These are phyloP conservation scores for Myxozyma kluyveri DNA, from an alignment of 805 yeast genomes.

Conservation along the genomic window DNA sequence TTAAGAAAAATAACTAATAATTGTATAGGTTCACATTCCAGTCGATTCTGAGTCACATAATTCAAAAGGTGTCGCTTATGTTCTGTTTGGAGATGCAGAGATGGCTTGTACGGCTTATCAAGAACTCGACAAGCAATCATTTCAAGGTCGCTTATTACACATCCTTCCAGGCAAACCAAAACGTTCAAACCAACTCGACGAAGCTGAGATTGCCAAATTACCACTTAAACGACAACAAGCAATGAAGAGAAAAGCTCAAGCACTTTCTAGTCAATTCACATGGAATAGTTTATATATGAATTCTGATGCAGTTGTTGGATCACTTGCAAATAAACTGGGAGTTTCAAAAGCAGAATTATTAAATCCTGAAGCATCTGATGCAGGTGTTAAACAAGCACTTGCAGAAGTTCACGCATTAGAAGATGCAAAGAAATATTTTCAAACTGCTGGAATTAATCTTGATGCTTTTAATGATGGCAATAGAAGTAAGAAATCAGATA, in stretches of 20 bases:
- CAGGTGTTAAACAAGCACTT: conserved; percentile 94
- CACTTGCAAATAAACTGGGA: conserved; percentile 83
- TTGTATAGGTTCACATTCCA: conserved; percentile 72
- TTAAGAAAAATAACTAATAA: neutral
- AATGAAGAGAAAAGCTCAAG: conserved; percentile 76
- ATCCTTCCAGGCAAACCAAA: conserved; percentile 81
- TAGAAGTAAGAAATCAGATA: conserved; percentile 65
- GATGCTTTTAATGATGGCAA: conserved; percentile 57
- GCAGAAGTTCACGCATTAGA: conserved; percentile 96
- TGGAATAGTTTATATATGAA: conserved; percentile 95
- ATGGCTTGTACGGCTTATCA: conserved; percentile 76
- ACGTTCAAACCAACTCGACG: conserved; percentile 80
- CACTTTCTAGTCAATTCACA: conserved; percentile 80
- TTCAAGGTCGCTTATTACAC: conserved; percentile 91
- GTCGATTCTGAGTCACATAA: conserved; percentile 84
- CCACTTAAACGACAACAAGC: conserved; percentile 91
- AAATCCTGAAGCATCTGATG: conserved; percentile 79
- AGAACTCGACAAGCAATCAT: conserved; percentile 77
- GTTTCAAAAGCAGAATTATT: conserved; percentile 76
- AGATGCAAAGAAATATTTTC: conserved; percentile 84
- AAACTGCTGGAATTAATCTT: conserved; percentile 79
- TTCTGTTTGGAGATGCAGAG: conserved; percentile 62
- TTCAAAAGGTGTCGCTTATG: conserved; percentile 90
- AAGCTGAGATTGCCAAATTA: conserved; percentile 82
- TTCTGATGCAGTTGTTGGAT: conserved; percentile 85